Evolutionary conservation across 2,329 filamentous ascomycete genomes (phyloP).

Genomic region (Penicillium sp.): DNA sequence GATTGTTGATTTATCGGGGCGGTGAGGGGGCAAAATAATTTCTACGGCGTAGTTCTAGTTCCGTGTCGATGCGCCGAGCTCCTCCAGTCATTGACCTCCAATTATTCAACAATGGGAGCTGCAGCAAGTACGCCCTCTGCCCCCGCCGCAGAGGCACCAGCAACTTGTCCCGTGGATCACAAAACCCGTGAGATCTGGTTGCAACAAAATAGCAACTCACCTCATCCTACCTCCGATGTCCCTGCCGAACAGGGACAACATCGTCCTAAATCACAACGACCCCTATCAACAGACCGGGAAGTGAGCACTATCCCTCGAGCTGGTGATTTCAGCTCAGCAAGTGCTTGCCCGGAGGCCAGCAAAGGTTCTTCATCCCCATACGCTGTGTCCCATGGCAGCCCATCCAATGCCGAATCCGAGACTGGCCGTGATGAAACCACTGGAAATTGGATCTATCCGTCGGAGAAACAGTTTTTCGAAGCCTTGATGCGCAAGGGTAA

Average conservation of each 20-base stretch:
- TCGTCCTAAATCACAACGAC: slow-evolving; percentile 31
- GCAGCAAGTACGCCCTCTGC: slow-evolving; percentile 35
- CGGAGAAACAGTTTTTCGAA: slow-evolving; percentile 96
- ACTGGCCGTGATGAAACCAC: slow-evolving; percentile 64
- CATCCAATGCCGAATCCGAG: slow-evolving; percentile 75
- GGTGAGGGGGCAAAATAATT: slow-evolving; percentile 24
- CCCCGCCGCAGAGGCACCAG: slow-evolving; percentile 25
- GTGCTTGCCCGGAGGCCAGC: slow-evolving; percentile 21
- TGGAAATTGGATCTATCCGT: slow-evolving; percentile 97
- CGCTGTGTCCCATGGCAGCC: slow-evolving; percentile 35
- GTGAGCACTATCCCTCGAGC: slow-evolving; percentile 76
- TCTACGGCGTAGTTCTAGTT: slow-evolving; percentile 7
- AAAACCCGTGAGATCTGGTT: slow-evolving; percentile 87
- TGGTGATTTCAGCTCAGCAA: slow-evolving; percentile 21
- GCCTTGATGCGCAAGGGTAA: slow-evolving; percentile 92
- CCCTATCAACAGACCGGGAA: slow-evolving; percentile 66
- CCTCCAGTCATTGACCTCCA: slow-evolving; percentile 12
- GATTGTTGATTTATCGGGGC: slow-evolving; percentile 15
- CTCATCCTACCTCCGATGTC: slow-evolving; percentile 29
- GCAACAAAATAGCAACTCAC: slow-evolving; percentile 45
- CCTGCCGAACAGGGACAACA: slow-evolving; percentile 25
- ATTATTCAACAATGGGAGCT: slow-evolving; percentile 33
- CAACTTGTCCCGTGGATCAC: slow-evolving; percentile 82
- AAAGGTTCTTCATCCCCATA: slow-evolving; percentile 25
- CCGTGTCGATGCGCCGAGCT: slow-evolving; percentile 13